Base-by-base conservation (phyloP, 371 early-diverging fungal species). In the Amoeboaphelidium protococcarum region DNA sequence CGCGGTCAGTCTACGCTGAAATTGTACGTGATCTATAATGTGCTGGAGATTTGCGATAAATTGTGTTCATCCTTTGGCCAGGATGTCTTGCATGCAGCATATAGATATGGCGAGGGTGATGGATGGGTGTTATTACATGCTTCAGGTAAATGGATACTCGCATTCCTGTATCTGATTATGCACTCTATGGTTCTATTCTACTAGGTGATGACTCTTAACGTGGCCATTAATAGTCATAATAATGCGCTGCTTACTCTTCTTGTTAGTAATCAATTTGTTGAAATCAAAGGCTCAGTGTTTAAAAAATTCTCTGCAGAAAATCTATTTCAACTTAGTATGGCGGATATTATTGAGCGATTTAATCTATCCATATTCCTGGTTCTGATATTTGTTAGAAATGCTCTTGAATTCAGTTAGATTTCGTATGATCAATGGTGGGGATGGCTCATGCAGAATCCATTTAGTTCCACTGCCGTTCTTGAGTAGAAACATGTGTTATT, bases 181-280 rank as follows among this genome's bases (percentile, higher is more conserved):
- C 95, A 95, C 59, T 74, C 87, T 4, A 63, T 80, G 48, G 77
- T 88, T 19, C 61, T 94, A n/a, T 86, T 86, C 52, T 87, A 83
- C 60, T 85, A 91, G 63, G 79, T 85, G 66, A 82, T 94, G 55
- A 83, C 90, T 0, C 68, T 94, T 40, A 89, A 91, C 51, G 91
- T 92, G 2, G 81, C 94, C 2, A 78, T 92, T 56, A 95, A 96
- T 58, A 80, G 82, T 16, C 83, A 86, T 57, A 80, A 81, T 47
- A 89, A 89, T 56, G 82, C 86, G 1, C 62, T 96, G 25, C 58
- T 94, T 24, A 80, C 92, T 2, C 56, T 96, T 40, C 67, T 96
- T 26, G 72, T 96, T 41, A 82, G 83, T 21, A 94, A 92, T 51
- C 97, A 92, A 61, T 96, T 96, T 70, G 85, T 87, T 13, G 97